These are phyloP conservation scores for Aspergillus ibericus DNA, from an alignment of 2,329 filamentous ascomycete species.

Conservation along the genomic window DNA sequence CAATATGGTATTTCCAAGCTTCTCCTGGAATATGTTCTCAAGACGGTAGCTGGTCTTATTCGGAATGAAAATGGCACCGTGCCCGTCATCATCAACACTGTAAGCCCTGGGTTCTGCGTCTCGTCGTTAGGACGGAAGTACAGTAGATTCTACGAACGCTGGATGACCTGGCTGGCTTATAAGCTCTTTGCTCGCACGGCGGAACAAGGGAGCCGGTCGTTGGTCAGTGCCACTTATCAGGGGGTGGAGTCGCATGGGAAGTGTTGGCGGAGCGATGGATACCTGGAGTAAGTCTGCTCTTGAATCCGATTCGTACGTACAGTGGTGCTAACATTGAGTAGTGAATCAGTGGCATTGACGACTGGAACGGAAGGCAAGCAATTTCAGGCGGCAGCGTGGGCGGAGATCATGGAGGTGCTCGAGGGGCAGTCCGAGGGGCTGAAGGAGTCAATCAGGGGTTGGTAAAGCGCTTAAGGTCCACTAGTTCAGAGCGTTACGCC, in stretches of 20 bases:
- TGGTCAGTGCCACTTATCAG: constrained; percentile 44
- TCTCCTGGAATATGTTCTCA: constrained; percentile 44
- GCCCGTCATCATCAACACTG: constrained; percentile 46
- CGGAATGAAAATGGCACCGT: constrained; percentile 35
- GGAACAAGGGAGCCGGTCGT: constrained; percentile 46
- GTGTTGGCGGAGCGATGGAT: constrained; percentile 46
- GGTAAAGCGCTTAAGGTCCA: not conserved
- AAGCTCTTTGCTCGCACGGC: constrained; percentile 44
- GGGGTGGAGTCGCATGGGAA: constrained; percentile 46
- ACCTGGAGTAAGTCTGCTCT: constrained; percentile 32
- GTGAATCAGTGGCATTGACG: constrained; percentile 36
- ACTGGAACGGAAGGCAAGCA: constrained; percentile 34
- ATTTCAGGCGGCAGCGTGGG: constrained; percentile 42
- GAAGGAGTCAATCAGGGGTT: constrained; percentile 10
- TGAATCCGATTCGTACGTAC: not conserved
- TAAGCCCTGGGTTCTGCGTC: constrained; percentile 47
- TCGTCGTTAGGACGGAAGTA: constrained; percentile 46
- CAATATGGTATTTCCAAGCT: constrained; percentile 48
- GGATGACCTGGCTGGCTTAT: constrained; percentile 36
- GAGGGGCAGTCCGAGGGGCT: constrained; percentile 25
- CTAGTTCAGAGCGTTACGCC: not conserved
- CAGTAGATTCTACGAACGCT: constrained; percentile 35
- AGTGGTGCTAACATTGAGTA: constrained; percentile 20
- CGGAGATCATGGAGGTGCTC: constrained; percentile 41
- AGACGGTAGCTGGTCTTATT: constrained; percentile 35